A percentile compares a stretch with the other conserved stretches of the same genome.
Evolutionary conservation across 2,329 filamentous ascomycete genomes (phyloP).

Genomic region (Cladosporium sp.): DNA sequence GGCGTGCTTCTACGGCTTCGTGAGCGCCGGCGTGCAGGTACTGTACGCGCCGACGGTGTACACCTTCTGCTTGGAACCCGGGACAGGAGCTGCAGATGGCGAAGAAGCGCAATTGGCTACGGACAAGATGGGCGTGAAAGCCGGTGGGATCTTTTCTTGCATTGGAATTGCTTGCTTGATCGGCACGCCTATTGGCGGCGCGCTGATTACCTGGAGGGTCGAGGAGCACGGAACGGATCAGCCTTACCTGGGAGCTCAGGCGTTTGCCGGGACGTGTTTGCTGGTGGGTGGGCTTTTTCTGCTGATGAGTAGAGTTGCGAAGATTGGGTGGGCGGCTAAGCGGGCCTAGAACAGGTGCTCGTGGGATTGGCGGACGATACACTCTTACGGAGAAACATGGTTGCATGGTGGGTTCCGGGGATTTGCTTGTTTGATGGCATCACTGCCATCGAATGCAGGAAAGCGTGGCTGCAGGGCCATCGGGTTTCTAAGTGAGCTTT

Average conservation of each 20-base stretch:
- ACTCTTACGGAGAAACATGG: too few species aligned
- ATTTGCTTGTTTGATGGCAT: too few species aligned
- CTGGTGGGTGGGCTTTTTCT: slow-evolving; percentile 19
- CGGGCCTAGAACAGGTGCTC: slow-evolving; percentile 7
- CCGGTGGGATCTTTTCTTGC: slow-evolving; percentile 21
- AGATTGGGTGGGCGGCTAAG: slow-evolving; percentile 19
- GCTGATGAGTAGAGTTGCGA: slow-evolving; percentile 19
- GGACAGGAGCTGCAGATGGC: neutral
- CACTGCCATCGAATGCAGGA: too few species aligned
- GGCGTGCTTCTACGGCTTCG: slow-evolving; percentile 30
- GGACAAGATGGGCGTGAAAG: slow-evolving; percentile 21
- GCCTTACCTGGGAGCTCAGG: slow-evolving; percentile 21
- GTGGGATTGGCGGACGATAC: too few species aligned
- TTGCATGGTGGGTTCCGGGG: too few species aligned
- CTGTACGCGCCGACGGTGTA: slow-evolving; percentile 24
- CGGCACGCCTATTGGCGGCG: slow-evolving; percentile 24
- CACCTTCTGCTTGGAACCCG: slow-evolving; percentile 17
- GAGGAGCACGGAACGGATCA: slow-evolving; percentile 12
- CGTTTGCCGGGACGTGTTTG: slow-evolving; percentile 19
- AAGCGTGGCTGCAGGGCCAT: too few species aligned
- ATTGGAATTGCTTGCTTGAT: slow-evolving; percentile 22
- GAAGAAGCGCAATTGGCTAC: slow-evolving; percentile 4
- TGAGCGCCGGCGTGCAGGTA: slow-evolving; percentile 27
- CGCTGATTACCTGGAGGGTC: slow-evolving; percentile 17
- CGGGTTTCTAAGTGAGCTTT: too few species aligned